Evolutionary conservation across 139 green algal species (phyloP), one percentile per base, ranked within the genome.

Genomic region (Chlorella ohadii): DNA sequence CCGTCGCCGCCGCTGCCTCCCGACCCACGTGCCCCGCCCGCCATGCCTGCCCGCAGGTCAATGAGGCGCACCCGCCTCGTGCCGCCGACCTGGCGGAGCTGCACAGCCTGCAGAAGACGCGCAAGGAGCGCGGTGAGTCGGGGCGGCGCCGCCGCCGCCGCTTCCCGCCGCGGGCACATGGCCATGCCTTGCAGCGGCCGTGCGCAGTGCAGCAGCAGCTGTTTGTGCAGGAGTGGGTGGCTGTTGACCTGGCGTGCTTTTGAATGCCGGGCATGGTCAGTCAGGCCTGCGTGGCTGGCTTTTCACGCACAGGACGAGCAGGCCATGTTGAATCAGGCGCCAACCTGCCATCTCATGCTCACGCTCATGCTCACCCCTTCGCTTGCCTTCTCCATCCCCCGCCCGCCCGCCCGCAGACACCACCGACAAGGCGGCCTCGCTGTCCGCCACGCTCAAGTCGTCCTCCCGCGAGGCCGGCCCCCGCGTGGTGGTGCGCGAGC

Each of bases 61-160:
- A 87, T 33, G 86, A 90, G 81, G 86, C 82, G 44, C 82, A 90
- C 74, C 81, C 86, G 16, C 82, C 82, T 16, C 81, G 86, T 39
- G 86, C 86, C 38, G 39, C 72, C 55, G 82, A 90, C 75, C 31
- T 90, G 22, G 75, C 72, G 15, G 86, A 87, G 74, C 82, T 90
- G 31, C 73, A 85, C 59, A 81, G 64, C n/a, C 65, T 90, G 76
- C 86, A 90, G 65, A 90, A 87, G 67, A 90, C 86, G 16, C 55
- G 72, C 23, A 90, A 90, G 67, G 82, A 84, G 17, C 76, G 76
- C 31, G 76, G 76, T 82, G 76, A 72, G 76, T 20, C 33, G 3
- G 9, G 67, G 65, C 33, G 47, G 27, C 5, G 68, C 23, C 31
- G 25, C 23, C 15, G 68, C 9, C 20, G 63, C 63, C 13, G 31